phyloP scores from a whole-genome alignment of 768 basidiomycete genomes.

The Chalciporus sphaerocephalus region DNA sequence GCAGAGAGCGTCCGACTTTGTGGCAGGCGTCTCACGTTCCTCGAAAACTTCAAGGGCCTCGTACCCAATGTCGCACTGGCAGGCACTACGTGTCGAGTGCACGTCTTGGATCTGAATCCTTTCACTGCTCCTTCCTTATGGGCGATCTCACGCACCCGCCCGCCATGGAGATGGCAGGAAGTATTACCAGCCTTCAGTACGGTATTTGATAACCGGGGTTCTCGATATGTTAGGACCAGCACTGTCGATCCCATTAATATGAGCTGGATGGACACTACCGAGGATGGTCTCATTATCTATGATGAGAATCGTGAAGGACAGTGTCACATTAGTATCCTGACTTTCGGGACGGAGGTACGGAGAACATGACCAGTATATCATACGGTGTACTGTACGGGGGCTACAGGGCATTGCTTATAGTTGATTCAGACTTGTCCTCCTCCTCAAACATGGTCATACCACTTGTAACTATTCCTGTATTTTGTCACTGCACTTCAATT shows the following conservation, averaged over 20 bases:
- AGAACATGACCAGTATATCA: slow-evolving; percentile 7
- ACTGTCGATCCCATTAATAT: slow-evolving; percentile 45
- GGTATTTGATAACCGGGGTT: slow-evolving; percentile 25
- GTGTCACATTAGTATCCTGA: slow-evolving; percentile 30
- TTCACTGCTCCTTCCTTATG: slow-evolving; percentile 22
- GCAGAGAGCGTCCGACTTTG: slow-evolving; percentile 28
- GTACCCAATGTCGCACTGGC: neutral
- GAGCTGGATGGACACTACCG: slow-evolving; percentile 51
- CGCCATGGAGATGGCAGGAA: slow-evolving; percentile 33
- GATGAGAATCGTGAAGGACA: slow-evolving; percentile 36
- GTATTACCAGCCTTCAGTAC: slow-evolving; percentile 24
- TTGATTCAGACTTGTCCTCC: neutral
- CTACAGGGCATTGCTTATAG: neutral
- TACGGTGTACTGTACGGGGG: neutral
- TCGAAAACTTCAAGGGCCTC: slow-evolving; percentile 26
- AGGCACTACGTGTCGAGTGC: slow-evolving; percentile 23
- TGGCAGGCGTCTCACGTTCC: slow-evolving; percentile 30
- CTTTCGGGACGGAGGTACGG: slow-evolving; percentile 26
- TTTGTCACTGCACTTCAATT: no score
- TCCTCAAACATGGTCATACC: no score
- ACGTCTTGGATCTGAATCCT: slow-evolving; percentile 31
- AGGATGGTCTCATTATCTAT: slow-evolving; percentile 57
- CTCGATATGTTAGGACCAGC: slow-evolving; percentile 30
- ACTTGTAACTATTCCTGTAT: no score
- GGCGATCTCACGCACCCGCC: slow-evolving; percentile 23